Base-by-base conservation (phyloP, 306 rosid species). In the Elaeagnus macrophylla region DNA sequence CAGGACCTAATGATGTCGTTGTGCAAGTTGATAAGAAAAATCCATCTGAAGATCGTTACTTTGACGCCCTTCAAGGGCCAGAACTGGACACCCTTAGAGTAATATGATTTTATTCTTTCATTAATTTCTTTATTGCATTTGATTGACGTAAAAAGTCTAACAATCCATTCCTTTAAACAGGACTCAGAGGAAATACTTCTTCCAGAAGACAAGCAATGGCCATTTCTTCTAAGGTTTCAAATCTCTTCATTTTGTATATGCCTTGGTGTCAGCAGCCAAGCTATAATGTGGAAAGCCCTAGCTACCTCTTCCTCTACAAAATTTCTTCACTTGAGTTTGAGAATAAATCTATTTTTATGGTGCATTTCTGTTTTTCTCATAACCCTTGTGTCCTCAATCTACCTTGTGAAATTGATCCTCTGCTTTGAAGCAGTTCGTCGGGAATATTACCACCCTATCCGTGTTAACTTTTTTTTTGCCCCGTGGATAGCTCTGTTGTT, bases 341-440 rank as follows among this genome's bases (percentile, higher is more conserved):
- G 9, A 64, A 32, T 78, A 37, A 89, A 89, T 66, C 52, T 81
- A 12, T 39, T 81, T 62, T 53, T 89, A 6, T 89, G 97, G 95
- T 54, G 56, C 74, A 81, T 89, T 40, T 64, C 97, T 14, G 53
- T 83, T 41, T 65, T 64, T 13, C 85, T 86, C 20, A 2, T 66
- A 16, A 43, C 58, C 8, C 36, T 55, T 9, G 65, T 83, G 50
- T 64, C 61, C 67, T 59, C 68, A 14, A 70, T 62, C 57, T 89
- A 89, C 55, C 60, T 78, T 48, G 67, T 77, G 9, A 89, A 89
- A 71, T 3, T 86, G 16, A 14, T 75, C 25, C 56, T 89, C 53
- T 89, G 85, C 77, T 89, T 83, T 9, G 97, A 89, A 74, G 95
- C 97, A 12, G 94, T 86, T 75, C 88, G 88, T 8, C 95, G 97